Evolutionary conservation across 331 rosid species (phyloP), one percentile per base, ranked within the genome.

Genomic region (Prunus yedoensis): DNA sequence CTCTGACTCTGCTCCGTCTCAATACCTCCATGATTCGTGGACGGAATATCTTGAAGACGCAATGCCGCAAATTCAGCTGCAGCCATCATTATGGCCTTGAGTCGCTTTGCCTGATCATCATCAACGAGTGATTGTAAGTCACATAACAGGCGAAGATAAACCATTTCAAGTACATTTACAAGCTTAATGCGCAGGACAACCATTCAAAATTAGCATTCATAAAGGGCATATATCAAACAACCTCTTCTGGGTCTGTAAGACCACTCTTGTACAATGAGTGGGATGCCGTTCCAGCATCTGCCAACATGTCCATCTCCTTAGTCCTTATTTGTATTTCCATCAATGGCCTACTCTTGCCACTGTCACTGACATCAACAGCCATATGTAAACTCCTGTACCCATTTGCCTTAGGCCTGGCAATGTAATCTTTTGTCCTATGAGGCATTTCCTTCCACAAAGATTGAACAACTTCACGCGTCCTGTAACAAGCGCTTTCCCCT

Each of bases 201-300:
- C 68, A 46, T 58, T 59, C 68, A 73, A 43, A 71, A 73, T 16
- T 43, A 21, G 53, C 8, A 11, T 8, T 14, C 59, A 23, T 57
- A 16, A 45, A 73, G 23, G 9, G 72, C 54, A 70, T 11, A 70
- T 58, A 76, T 73, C n/a, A 60, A 41, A 49, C 30, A 59, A 89
- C 97, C 89, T 94, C 98, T 72, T 90, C 89, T 4, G 97, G 97
- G 81, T 92, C 86, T 3, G 96, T 88, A 80, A 94, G 87, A 57
- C 99, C 99, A 27, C 96, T 93, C 85, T 94, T 94, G 87, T 94
- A 94, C 76, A 92, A 83, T 10, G 99, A 89, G 82, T 94, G 97
- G 4, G 99, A 92, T 21, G 99, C 99, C 1, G 81, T 77, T 53
- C 99, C 99, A 63, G 88, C 92, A 67, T 77, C 89, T 47, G 99